Percentiles rank a stretch among this genome's conserved stretches.
Conservation (phyloP, 345 rosid genomes). For the Mercurialis annua region DNA sequence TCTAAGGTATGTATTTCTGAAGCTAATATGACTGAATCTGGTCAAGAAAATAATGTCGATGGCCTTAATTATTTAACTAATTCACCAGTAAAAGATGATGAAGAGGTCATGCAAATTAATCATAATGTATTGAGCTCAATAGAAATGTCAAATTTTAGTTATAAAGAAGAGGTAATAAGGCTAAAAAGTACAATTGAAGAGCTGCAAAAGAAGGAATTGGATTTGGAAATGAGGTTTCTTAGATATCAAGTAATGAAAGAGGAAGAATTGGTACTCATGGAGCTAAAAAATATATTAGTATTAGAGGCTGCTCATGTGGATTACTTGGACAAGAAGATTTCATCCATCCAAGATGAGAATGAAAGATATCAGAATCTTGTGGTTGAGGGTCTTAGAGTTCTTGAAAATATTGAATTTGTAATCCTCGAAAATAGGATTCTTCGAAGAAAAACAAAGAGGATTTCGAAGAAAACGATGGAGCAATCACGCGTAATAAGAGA, state of each 20-base stretch:
- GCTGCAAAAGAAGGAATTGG: conserved; percentile 46
- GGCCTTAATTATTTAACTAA: conserved; percentile 12
- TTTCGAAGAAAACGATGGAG: conserved; percentile 36
- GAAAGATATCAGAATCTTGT: conserved; percentile 38
- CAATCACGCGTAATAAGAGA: conserved; percentile 32
- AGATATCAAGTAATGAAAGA: conserved; percentile 50
- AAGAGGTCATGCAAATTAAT: conserved; percentile 17
- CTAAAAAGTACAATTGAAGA: conserved; percentile 40
- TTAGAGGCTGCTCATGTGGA: conserved; percentile 41
- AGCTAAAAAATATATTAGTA: conserved; percentile 40
- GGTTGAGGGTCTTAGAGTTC: conserved; percentile 32
- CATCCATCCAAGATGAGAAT: conserved; percentile 42
- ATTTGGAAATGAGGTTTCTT: conserved; percentile 38
- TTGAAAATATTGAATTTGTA: conserved; percentile 35
- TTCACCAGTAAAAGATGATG: conserved; percentile 23
- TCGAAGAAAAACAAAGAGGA: conserved; percentile 46
- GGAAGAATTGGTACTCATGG: conserved; percentile 51
- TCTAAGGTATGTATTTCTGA: conserved; percentile 13
- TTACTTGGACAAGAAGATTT: conserved; percentile 45
- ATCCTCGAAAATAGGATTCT: conserved; percentile 45
- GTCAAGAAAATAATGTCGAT: conserved; percentile 10
- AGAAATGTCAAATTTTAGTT: conserved; percentile 12
- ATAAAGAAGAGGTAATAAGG: conserved; percentile 35
- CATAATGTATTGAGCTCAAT: conserved; percentile 5
- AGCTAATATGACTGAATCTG: conserved; percentile 21